Evolutionary conservation across 2,329 filamentous ascomycete genomes (phyloP), one percentile per base, ranked within the genome.

Genomic region (Pyrenochaeta sp.): DNA sequence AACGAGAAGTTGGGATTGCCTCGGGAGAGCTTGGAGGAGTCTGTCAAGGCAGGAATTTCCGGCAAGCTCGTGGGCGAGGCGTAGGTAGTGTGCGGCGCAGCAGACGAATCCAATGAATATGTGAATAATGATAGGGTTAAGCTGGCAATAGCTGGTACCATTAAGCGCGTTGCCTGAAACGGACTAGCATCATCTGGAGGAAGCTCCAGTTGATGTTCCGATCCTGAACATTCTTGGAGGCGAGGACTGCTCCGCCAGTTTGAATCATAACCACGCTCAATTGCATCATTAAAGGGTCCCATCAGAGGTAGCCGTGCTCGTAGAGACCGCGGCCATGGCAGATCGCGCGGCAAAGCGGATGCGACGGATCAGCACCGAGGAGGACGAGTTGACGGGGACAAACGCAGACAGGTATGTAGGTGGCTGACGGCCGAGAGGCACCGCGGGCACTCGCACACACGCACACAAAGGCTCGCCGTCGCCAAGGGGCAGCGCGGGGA

Each of bases 1-100:
- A 77, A 77, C 48, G 62, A 73, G 15, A 65, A 71, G 47, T 40
- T 78, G 41, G 74, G 73, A 0, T 47, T 78, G 28, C 40, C 61
- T 34, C 67, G 73, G 47, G 74, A 75, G 44, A 58, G 65, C 41
- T 48, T 77, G 20, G 69, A 76, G 40, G 59, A 61, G 17, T 61
- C 63, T 14, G 62, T 76, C 17, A 60, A 60, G 48, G 58, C 48
- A 22, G 61, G 54, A 6, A 42, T 74, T 26, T 46, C 47, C 31
- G 63, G 59, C 19, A 59, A 58, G 52, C 15, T 53, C 8, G 30
- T 29, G n/a, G 17, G 32, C 20, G 34, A 26, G 18, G 34, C 26
- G 34, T 36, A 24, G 21, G 21, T 24, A 4, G 14, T 19, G 5
- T 32, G 9, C 7, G n/a, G 11, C 18, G 5, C 24, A 22, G 19